Evolutionary conservation across 2,329 filamentous ascomycete species (phyloP).

Genomic region (Calonectria hongkongensis): DNA sequence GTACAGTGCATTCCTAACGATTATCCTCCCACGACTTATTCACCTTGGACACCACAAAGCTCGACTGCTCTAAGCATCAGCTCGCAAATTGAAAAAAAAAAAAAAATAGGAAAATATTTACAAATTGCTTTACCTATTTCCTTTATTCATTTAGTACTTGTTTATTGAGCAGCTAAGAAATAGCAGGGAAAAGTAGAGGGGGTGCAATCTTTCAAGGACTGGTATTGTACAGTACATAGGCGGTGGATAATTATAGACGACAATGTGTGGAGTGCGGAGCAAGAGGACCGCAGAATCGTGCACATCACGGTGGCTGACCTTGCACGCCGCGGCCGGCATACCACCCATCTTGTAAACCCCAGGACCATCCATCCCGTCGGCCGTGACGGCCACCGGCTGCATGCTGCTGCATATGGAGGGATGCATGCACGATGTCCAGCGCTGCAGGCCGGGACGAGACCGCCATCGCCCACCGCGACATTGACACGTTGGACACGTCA

Average conservation of each 20-base stretch:
- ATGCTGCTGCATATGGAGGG: constrained; percentile 27
- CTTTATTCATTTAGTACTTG: too few species aligned
- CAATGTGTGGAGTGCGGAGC: background rate
- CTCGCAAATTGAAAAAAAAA: too few species aligned
- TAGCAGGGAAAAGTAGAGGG: too few species aligned
- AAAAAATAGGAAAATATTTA: too few species aligned
- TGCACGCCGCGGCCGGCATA: constrained; percentile 27
- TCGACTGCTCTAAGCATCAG: too few species aligned
- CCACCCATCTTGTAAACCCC: constrained; percentile 26
- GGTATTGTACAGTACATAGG: background rate
- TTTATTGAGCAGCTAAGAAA: too few species aligned
- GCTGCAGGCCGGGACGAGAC: constrained; percentile 31
- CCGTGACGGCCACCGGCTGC: constrained; percentile 26
- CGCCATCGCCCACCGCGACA: constrained; percentile 23
- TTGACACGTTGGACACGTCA: constrained; percentile 50
- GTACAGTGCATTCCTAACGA: too few species aligned
- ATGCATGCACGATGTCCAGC: constrained; percentile 31
- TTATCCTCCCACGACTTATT: too few species aligned
- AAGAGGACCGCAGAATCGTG: constrained; percentile 26
- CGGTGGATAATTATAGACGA: constrained; percentile 39
- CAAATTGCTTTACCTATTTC: too few species aligned
- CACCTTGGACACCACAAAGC: too few species aligned
- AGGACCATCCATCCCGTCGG: constrained; percentile 35
- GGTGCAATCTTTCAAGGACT: too few species aligned
- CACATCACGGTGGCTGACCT: constrained; percentile 23